phyloP scores from a whole-genome alignment of 108 stramenopile genomes.

The Mediolabrus comicus region DNA sequence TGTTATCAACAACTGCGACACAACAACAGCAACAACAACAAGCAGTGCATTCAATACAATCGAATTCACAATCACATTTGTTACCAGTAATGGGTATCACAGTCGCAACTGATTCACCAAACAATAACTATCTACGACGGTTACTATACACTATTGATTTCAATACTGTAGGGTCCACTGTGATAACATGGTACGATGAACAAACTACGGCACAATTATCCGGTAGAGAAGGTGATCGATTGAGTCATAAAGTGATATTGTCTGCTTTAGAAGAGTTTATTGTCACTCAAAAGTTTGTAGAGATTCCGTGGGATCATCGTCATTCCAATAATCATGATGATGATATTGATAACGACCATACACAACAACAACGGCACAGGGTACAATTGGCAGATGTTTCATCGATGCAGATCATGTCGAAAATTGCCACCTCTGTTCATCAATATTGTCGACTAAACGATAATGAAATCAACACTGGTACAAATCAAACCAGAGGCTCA shows the following conservation, averaged over 20 bases:
- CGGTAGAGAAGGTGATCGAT: background rate
- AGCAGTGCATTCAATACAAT: background rate
- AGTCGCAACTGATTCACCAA: slow-evolving; percentile 34
- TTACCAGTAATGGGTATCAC: slow-evolving; percentile 39
- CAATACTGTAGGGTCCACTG: slow-evolving; percentile 25
- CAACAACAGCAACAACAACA: background rate
- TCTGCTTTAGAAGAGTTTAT: slow-evolving; percentile 32
- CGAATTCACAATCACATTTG: background rate
- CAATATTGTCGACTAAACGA: slow-evolving; percentile 30
- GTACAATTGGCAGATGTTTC: slow-evolving; percentile 20
- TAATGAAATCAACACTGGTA: background rate
- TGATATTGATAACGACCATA: background rate
- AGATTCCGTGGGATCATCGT: slow-evolving; percentile 17
- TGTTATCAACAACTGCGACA: background rate
- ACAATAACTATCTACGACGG: slow-evolving; percentile 35
- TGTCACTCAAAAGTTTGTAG: slow-evolving; percentile 5
- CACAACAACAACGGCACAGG: background rate
- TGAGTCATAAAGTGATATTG: slow-evolving; percentile 29
- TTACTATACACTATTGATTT: slow-evolving; percentile 35
- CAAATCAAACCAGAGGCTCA: background rate
- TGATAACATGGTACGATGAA: slow-evolving; percentile 48
- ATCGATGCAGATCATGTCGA: slow-evolving; percentile 29
- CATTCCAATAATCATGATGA: background rate
- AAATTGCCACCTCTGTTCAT: slow-evolving; percentile 30
- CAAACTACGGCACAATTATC: slow-evolving; percentile 18